Evolutionary conservation across 2,329 filamentous ascomycete genomes (phyloP).

Genomic region (Phaeosphaeria sp.): DNA sequence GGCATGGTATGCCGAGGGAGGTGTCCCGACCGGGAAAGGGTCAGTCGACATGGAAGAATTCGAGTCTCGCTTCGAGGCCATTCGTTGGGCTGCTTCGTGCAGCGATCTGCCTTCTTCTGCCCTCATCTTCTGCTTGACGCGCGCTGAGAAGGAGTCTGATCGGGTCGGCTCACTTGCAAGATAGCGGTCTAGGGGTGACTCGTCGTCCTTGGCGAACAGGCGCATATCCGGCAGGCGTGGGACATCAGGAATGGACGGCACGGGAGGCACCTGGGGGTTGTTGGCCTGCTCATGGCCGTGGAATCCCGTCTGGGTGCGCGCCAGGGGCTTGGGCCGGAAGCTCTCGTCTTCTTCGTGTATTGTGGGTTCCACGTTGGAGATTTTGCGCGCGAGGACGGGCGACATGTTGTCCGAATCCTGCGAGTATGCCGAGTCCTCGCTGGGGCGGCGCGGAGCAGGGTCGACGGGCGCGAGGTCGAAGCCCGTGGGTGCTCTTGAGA

Average conservation of each 20-base stretch:
- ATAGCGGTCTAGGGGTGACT: slow-evolving; percentile 37
- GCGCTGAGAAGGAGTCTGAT: slow-evolving; percentile 54
- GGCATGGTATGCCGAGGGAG: slow-evolving; percentile 27
- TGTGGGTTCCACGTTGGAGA: slow-evolving; percentile 35
- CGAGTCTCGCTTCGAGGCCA: slow-evolving; percentile 34
- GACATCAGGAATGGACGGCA: slow-evolving; percentile 23
- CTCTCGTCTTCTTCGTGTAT: slow-evolving; percentile 49
- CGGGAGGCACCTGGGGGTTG: slow-evolving; percentile 16
- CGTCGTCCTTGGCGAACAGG: slow-evolving; percentile 23
- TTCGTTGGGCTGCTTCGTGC: slow-evolving; percentile 50
- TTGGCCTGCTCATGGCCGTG: slow-evolving; percentile 22
- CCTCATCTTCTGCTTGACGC: slow-evolving; percentile 59
- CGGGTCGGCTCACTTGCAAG: slow-evolving; percentile 39
- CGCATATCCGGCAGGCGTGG: slow-evolving; percentile 32
- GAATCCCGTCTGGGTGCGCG: slow-evolving; percentile 65
- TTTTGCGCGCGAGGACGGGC: slow-evolving; percentile 27
- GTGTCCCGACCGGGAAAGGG: slow-evolving; percentile 34
- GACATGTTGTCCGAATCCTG: slow-evolving; percentile 39
- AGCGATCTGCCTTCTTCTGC: slow-evolving; percentile 59
- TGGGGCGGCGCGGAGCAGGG: slow-evolving; percentile 31
- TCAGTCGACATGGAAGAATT: slow-evolving; percentile 30
- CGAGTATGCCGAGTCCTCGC: slow-evolving; percentile 42
- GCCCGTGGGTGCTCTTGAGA: slow-evolving; percentile 43
- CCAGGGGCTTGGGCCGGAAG: slow-evolving; percentile 62
- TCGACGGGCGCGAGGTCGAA: slow-evolving; percentile 32